These are phyloP conservation scores for Jamesozyma gamospora DNA, from an alignment of 805 yeast genomes.

Conservation along the genomic window DNA sequence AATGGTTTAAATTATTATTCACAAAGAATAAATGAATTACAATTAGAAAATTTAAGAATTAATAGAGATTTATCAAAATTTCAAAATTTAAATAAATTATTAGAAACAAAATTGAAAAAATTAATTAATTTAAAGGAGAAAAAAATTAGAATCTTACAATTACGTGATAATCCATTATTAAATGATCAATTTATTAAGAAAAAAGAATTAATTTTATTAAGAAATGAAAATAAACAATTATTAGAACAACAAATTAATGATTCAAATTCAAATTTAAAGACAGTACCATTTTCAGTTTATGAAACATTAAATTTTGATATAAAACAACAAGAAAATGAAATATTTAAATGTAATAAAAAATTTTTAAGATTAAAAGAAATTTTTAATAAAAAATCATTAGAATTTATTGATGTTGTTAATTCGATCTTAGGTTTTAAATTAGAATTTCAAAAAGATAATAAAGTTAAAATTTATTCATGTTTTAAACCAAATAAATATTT, in stretches of 20 bases:
- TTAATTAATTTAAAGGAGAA: constrained; percentile 30
- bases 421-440: constrained; percentile 62
- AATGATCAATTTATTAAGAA: constrained; percentile 53
- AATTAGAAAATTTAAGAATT: constrained; percentile 34
- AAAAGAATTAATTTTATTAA: constrained; percentile 40
- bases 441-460: constrained; percentile 51
- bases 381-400: constrained; percentile 57
- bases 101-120: constrained; percentile 32
- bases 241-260: constrained; percentile 23
- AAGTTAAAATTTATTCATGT: constrained; percentile 46
- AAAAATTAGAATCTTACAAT: constrained; percentile 45
- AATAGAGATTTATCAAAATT: constrained; percentile 31
- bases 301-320: constrained; percentile 52
- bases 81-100: constrained; percentile 28
- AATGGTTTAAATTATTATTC: constrained; percentile 19
- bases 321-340: constrained; percentile 36
- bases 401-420: constrained; percentile 57
- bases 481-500: constrained; percentile 36
- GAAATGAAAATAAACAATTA: constrained; percentile 51
- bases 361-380: constrained; percentile 43
- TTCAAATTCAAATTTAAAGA: constrained; percentile 14
- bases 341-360: constrained; percentile 42
- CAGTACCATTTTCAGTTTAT: constrained; percentile 52
- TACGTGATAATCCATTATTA: constrained; percentile 55
- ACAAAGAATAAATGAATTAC: constrained; percentile 28